Evolutionary conservation across 371 early-diverging fungal genomes (phyloP), one percentile per base, ranked within the genome.

Genomic region (Rhizopus sp.): DNA sequence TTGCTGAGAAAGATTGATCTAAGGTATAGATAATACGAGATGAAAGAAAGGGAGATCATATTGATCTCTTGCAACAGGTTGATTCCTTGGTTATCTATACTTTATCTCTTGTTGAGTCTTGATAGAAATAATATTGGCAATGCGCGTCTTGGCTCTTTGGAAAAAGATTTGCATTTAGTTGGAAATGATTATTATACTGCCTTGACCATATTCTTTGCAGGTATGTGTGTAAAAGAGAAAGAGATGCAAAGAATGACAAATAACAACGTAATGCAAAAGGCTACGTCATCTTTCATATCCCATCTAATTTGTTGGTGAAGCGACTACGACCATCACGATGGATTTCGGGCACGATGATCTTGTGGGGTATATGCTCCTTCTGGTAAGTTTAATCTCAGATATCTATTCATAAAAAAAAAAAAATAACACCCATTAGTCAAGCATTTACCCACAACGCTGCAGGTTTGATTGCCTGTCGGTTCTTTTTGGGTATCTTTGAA

Each of bases 401-500:
- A 23, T 23, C 23, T 23, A 23, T 23, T 23, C 23, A 23, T 23
- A 23, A 23, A 23, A 23, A 42, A 23, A 23, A 23, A 23, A 42
- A 16, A 50, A 31, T 7, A 33, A 49, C 31, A 13, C 12, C 17
- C 46, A 13, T 15, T 31, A 72, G 73, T 46, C 81, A 86, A 77
- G 78, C 84, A 5, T 70, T 70, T 3, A 73, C 73, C n/a, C 68
- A 67, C 4, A 75, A 75, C 54, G 78, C 77, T 16, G 45, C 71
- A 3, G 83, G 80, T 4, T 50, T 88, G 15, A 68, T 85, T 34
- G 72, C 77, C 1, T 69, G 79, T 32, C 78, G 90, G 1, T 82
- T 87, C 66, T 79, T 82, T 48, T 67, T 90, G 16, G 90, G 90
- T 45, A 62, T 60, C 9, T 74, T 74, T 53, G 78, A 74, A 56